A percentile compares a stretch with the other conserved stretches of the same genome.
phyloP scores from a whole-genome alignment of 495 filamentous ascomycete species.

The Cenococcum geophilum region DNA sequence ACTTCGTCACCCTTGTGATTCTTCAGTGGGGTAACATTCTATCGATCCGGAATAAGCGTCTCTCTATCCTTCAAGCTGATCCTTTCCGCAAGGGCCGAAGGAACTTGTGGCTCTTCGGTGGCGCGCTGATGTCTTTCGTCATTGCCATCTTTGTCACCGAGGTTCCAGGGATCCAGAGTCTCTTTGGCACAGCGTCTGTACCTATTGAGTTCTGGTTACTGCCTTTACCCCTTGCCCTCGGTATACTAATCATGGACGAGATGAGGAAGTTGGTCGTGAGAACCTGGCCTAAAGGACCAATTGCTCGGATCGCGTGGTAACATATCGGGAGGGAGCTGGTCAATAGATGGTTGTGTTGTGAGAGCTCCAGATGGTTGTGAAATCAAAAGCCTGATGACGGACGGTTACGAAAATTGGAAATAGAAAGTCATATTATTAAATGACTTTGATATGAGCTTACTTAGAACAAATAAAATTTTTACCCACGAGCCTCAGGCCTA shows the following conservation, averaged over 20 bases:
- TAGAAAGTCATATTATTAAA: no score
- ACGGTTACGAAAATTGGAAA: no score
- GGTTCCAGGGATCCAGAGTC: slow-evolving; percentile 43
- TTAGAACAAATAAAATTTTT: no score
- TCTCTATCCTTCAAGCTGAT: slow-evolving; percentile 48
- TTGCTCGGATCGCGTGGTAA: slow-evolving; percentile 47
- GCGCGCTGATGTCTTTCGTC: slow-evolving; percentile 42
- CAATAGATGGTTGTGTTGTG: no score
- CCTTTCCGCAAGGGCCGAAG: slow-evolving; percentile 45
- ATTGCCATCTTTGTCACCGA: slow-evolving; percentile 52
- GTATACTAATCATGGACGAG: slow-evolving; percentile 48
- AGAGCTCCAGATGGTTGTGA: no score
- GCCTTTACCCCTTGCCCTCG: slow-evolving; percentile 45
- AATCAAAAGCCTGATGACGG: no score
- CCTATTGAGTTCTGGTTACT: slow-evolving; percentile 50
- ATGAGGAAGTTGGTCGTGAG: slow-evolving; percentile 45
- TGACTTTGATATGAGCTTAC: no score
- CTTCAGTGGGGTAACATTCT: slow-evolving; percentile 51
- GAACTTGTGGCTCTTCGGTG: slow-evolving; percentile 47
- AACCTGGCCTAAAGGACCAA: slow-evolving; percentile 39
- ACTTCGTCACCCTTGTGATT: slow-evolving; percentile 37
- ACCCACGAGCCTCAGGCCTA: no score
- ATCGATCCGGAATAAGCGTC: slow-evolving; percentile 46
- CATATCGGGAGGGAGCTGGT: neutral
- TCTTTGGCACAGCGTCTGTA: slow-evolving; percentile 46